Evolutionary conservation across 371 early-diverging fungal species (phyloP), one percentile per base, ranked within the genome.

Genomic region (Mucor saturninus): DNA sequence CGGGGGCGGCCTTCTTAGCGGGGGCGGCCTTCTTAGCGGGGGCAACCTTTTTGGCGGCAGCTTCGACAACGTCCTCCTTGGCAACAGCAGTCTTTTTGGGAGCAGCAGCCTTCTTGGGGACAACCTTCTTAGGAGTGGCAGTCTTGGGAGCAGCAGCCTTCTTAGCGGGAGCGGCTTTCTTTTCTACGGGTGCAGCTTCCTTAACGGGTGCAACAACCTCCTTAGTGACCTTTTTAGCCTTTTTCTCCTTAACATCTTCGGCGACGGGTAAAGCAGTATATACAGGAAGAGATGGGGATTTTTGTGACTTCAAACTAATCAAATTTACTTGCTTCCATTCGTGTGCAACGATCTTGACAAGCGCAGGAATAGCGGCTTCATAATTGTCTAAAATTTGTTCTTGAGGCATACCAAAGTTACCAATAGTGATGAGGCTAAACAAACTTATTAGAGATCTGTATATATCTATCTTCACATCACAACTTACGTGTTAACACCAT

Each of bases 401-500:
- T 35, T 69, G 28, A 30, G 61, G 38, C 62, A 69, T 65, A 26
- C 46, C 43, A 50, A 69, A 69, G 46, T 65, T 56, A 59, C 70
- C 70, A 50, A 69, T 57, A 10, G 43, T 29, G 35, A 69, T 28
- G 29, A 21, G 39, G 13, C 70, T 69, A 69, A 11, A 39, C n/a
- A 48, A 26, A 21, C 8, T 56, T 11, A 4, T 26, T 26, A 28
- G 11, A 28, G 43, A 9, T 13, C 5, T 35, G 11, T 49, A 50
- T 28, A 21, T 53, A 32, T 5, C 10, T 40, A 2, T 39, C 28
- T 21, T 21, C 21, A 29, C 13, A 30, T 14, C 11, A 13, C 28
- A 40, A 65, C 70, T 58, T 69, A 69, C 65, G 55, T 54, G 31
- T 57, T 50, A 10, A 31, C 31, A 11, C 64, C 64, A 10, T 57